phyloP scores from a whole-genome alignment of 2,329 filamentous ascomycete genomes.

The Cadophora gregata region DNA sequence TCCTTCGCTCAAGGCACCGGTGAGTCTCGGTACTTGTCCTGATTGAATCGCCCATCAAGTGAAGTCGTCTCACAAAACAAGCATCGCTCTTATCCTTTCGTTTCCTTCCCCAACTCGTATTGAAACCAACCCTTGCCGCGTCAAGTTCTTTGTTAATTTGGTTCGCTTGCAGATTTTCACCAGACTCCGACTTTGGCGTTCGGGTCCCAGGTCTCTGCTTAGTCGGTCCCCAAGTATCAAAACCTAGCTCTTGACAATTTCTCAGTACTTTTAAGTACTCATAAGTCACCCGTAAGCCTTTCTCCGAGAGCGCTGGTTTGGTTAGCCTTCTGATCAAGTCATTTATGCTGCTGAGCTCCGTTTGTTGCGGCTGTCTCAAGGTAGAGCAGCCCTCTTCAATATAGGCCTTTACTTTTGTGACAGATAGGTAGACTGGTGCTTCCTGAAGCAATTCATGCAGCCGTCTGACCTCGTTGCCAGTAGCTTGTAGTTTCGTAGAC shows the following conservation, averaged over 20 bases:
- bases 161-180: no score
- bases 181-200: no score
- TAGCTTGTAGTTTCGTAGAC: not conserved
- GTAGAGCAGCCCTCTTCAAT: not conserved
- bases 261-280: not conserved
- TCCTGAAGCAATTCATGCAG: not conserved
- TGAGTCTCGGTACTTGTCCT: not conserved
- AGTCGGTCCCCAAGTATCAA: not conserved
- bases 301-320: not conserved
- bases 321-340: not conserved
- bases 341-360: not conserved
- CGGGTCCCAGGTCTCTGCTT: no score
- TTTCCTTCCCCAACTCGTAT: not conserved
- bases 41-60: not conserved
- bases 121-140: not conserved
- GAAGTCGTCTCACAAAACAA: not conserved
- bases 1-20: not conserved
- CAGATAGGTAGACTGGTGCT: not conserved
- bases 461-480: not conserved
- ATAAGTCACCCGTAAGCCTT: no score
- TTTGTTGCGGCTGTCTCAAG: not conserved
- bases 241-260: not conserved
- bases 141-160: no score
- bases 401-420: not conserved
- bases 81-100: not conserved